Base-by-base conservation (phyloP, 371 early-diverging fungal genomes). In the Dinochytrium kinnereticum region DNA sequence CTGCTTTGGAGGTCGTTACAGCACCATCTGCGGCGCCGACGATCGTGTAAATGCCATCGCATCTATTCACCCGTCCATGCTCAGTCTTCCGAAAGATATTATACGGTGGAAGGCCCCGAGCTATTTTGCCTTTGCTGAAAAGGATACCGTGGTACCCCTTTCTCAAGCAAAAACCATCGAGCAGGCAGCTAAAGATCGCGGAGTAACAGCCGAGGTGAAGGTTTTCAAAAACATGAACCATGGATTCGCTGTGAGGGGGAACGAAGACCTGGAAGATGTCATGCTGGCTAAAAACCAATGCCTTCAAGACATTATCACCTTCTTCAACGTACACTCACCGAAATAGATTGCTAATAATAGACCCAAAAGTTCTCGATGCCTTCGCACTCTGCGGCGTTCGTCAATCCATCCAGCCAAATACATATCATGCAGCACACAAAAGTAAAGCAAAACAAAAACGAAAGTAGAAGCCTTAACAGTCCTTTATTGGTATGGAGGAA, bases 1-100 rank as follows among this genome's bases (percentile, higher is more conserved):
- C 28, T 66, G 67, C 30, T 66, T 66, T 53, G 61, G 69, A 10
- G 61, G 69, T 7, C 31, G 38, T 2, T 53, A 55, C 30, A 19
- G 28, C 28, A 55, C 36, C 59, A 7, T 59, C 17, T 15, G 10
- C 28, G 61, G 39, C 5, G 15, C 15, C n/a, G 15, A 28, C 30
- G 21, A 59, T 2, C 19, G 13, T 38, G 61, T 59, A 2, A 3
- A 34, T 30, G 61, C 69, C 3, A 34, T 59, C 24, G 36, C 30
- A 28, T 30, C 61, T 17, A 57, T 50, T 2, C 55, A 69, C 34
- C 61, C 69, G 2, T 59, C 55, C 13, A 21, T 31, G 38, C 36
- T 59, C 38, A 53, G 7, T 15, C 37, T 69, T 5, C 55, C 61
- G 2, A 10, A 3, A 24, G 69, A 61, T 15, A 13, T 38, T 13